These are phyloP conservation scores for Stephanodiscus triporus DNA, from an alignment of 108 stramenopile genomes.

Conservation along the genomic window DNA sequence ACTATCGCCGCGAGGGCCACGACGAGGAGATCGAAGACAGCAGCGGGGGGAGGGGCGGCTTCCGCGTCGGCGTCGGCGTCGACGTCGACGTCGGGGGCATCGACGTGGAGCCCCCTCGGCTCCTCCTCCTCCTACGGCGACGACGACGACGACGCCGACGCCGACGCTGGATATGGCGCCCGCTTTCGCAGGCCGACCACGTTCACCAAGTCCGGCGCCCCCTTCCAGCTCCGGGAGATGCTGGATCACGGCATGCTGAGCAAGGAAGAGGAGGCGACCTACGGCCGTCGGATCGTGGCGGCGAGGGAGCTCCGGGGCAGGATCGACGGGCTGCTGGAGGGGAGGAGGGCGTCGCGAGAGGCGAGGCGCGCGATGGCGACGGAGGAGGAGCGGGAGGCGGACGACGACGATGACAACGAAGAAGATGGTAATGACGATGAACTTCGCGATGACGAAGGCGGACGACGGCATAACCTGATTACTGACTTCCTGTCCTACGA, in stretches of 20 bases:
- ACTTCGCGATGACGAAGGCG: not conserved
- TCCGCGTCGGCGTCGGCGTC: not conserved
- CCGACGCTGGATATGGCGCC: no score
- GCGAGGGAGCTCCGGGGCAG: conserved; percentile 46
- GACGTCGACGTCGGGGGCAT: not conserved
- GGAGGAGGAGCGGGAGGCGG: not conserved
- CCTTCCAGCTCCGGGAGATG: conserved; percentile 48
- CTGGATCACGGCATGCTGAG: conserved; percentile 73
- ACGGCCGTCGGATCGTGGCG: conserved; percentile 57
- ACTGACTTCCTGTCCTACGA: conserved; percentile 41
- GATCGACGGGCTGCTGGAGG: conserved; percentile 45
- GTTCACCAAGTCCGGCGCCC: conserved; percentile 10
- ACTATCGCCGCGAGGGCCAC: no score
- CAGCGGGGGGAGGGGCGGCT: no score
- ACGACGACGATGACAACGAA: conserved; percentile 8
- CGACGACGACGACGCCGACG: not conserved
- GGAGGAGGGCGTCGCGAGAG: conserved; percentile 2
- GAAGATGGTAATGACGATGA: conserved; percentile 7
- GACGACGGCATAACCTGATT: conserved; percentile 20
- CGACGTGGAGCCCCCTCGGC: not conserved
- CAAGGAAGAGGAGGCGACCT: conserved; percentile 58
- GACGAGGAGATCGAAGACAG: no score
- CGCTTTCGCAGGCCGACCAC: not conserved
- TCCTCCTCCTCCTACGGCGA: not conserved
- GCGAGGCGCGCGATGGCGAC: not conserved